Evolutionary conservation across 1,139 yeast genomes (phyloP).

Genomic region (Hyphopichia burtonii): DNA sequence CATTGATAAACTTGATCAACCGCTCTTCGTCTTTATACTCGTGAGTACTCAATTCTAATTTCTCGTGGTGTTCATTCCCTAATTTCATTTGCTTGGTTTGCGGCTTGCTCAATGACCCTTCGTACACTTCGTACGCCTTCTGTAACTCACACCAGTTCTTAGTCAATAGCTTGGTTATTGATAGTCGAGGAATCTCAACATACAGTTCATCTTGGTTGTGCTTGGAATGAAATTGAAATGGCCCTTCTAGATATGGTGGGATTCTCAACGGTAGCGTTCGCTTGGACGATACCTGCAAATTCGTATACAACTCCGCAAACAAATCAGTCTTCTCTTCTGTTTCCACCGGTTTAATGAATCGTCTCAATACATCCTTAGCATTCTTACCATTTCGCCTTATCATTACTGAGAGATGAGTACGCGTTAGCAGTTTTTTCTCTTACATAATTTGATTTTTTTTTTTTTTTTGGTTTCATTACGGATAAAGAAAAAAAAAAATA

Average conservation of each 20-base stretch:
- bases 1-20: constrained; percentile 11
- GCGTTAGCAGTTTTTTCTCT: too few relatives aligned
- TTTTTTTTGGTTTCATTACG: too few relatives aligned
- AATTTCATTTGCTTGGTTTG: constrained; percentile 30
- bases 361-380: not conserved
- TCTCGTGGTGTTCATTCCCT: constrained; percentile 43
- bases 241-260: constrained; percentile 10
- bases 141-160: constrained; percentile 55
- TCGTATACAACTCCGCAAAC: constrained; percentile 12
- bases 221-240: constrained; percentile 25
- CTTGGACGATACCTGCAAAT: constrained; percentile 24
- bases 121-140: constrained; percentile 42
- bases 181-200: constrained; percentile 31
- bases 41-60: constrained; percentile 43
- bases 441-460: too few relatives aligned
- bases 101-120: constrained; percentile 20
- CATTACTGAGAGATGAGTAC: not conserved
- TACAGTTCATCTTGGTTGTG: constrained; percentile 26
- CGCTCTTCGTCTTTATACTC: constrained; percentile 21
- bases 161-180: constrained; percentile 48
- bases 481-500: too few relatives aligned
- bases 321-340: too few relatives aligned
- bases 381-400: not conserved
- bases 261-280: constrained; percentile 16
- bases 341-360: not conserved